Conservation (phyloP, 2,329 filamentous ascomycete species). For the Rugonectria rugulosa region DNA sequence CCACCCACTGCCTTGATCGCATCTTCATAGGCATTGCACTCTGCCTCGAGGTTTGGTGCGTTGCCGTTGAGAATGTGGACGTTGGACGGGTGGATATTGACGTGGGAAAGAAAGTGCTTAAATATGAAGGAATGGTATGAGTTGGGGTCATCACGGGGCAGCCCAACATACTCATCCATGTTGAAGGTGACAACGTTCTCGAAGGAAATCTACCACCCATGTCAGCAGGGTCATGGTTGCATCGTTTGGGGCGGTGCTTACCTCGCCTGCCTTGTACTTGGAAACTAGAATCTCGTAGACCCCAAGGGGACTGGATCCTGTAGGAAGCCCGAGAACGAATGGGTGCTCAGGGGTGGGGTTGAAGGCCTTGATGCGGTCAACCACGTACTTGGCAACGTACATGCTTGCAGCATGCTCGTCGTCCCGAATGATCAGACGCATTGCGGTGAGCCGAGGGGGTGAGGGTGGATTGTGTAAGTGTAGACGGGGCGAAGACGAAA, state of each 20-base stretch:
- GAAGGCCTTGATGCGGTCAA: constrained; percentile 82
- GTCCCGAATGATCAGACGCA: constrained; percentile 86
- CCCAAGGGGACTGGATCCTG: constrained; percentile 79
- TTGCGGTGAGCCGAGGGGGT: constrained; percentile 48
- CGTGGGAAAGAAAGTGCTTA: constrained; percentile 87
- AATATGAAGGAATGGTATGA: constrained; percentile 95
- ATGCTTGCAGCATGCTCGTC: constrained; percentile 71
- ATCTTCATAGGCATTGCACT: constrained; percentile 81
- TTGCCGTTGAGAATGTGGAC: constrained; percentile 88
- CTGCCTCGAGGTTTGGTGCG: constrained; percentile 75
- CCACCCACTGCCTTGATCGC: constrained; percentile 78
- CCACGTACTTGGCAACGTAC: constrained; percentile 84
- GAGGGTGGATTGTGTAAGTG: constrained; percentile 15
- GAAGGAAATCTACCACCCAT: constrained; percentile 71
- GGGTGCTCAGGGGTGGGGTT: constrained; percentile 74
- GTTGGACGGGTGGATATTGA: constrained; percentile 82
- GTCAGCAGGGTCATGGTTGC: constrained; percentile 4
- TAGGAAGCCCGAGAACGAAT: constrained; percentile 85
- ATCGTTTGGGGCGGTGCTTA: constrained; percentile 41
- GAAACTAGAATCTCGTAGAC: constrained; percentile 81
- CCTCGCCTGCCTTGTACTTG: constrained; percentile 71
- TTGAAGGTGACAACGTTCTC: constrained; percentile 92
- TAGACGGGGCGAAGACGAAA: constrained; percentile 12
- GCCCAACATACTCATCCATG: constrained; percentile 91
- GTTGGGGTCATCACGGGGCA: constrained; percentile 83